A percentile compares a stretch with the other conserved stretches of the same genome.
These are phyloP conservation scores for Arthroderma sp. DNA, from an alignment of 2,329 filamentous ascomycete genomes.

Conservation along the genomic window DNA sequence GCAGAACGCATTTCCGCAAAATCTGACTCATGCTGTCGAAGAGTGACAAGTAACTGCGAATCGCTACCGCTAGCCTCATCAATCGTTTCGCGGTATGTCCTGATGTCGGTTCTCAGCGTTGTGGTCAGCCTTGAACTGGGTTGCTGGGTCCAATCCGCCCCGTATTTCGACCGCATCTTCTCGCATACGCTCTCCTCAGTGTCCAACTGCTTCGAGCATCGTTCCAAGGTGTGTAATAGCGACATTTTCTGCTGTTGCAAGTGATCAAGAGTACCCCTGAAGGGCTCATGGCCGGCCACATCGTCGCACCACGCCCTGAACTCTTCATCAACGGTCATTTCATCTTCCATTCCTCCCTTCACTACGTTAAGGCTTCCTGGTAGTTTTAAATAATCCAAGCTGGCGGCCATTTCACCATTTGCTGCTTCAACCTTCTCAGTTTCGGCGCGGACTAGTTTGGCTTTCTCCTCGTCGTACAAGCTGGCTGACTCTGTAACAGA, in stretches of 20 bases:
- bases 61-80: constrained; percentile 85
- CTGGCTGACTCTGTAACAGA: constrained; percentile 94
- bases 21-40: constrained; percentile 72
- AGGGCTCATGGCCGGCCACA: constrained; percentile 71
- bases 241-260: constrained; percentile 64
- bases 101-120: constrained; percentile 73
- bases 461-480: constrained; percentile 96
- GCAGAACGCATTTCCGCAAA: constrained; percentile 93
- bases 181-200: constrained; percentile 97
- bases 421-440: constrained; percentile 85
- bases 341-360: constrained; percentile 85
- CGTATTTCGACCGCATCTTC: constrained; percentile 98
- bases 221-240: constrained; percentile 60
- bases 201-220: constrained; percentile 75
- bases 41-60: constrained; percentile 64
- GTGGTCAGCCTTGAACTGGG: constrained; percentile 81
- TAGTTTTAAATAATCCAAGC: constrained; percentile 81
- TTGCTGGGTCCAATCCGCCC: constrained; percentile 90
- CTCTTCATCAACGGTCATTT: constrained; percentile 75
- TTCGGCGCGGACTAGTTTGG: constrained; percentile 84
- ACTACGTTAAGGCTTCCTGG: constrained; percentile 80
- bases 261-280: constrained; percentile 63
- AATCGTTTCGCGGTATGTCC: constrained; percentile 75
- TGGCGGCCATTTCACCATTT: constrained; percentile 91
- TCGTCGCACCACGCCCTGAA: constrained; percentile 92